Percentiles rank a stretch among this genome's conserved stretches.
These are phyloP conservation scores for Lichtheimia ornata DNA, from an alignment of 371 early-diverging fungal genomes.

Conservation along the genomic window DNA sequence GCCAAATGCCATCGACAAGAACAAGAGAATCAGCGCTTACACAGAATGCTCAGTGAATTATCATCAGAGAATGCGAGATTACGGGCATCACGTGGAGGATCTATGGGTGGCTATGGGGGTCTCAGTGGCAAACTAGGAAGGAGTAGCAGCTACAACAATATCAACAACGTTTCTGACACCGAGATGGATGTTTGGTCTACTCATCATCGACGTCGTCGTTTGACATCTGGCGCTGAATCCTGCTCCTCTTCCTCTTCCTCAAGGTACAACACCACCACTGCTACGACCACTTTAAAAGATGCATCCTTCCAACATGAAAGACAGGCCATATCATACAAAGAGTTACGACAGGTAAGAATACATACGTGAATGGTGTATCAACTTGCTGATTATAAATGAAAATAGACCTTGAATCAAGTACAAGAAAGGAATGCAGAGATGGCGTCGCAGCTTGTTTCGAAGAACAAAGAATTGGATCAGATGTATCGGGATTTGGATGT, in stretches of 20 bases:
- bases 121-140: slow-evolving; percentile 10
- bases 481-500: slow-evolving; percentile 28
- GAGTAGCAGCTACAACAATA: slow-evolving; percentile 17
- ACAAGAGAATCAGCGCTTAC: slow-evolving; percentile 38
- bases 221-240: too few relatives aligned
- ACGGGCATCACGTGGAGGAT: slow-evolving; percentile 13
- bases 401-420: slow-evolving; percentile 22
- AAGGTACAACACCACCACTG: too few relatives aligned
- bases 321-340: slow-evolving; percentile 6
- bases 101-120: slow-evolving; percentile 16
- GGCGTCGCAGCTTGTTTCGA: slow-evolving; percentile 30
- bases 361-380: neutral
- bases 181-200: neutral
- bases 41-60: slow-evolving; percentile 30
- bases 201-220: too few relatives aligned
- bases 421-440: slow-evolving; percentile 31
- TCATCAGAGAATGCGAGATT: slow-evolving; percentile 39
- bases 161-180: slow-evolving; percentile 3
- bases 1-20: slow-evolving; percentile 28
- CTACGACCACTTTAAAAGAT: too few relatives aligned
- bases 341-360: slow-evolving; percentile 25
- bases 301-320: too few relatives aligned
- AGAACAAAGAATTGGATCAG: slow-evolving; percentile 32
- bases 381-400: neutral
- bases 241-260: too few relatives aligned